phyloP scores from a whole-genome alignment of 2,329 filamentous ascomycete species.

The Penicillium sp. region DNA sequence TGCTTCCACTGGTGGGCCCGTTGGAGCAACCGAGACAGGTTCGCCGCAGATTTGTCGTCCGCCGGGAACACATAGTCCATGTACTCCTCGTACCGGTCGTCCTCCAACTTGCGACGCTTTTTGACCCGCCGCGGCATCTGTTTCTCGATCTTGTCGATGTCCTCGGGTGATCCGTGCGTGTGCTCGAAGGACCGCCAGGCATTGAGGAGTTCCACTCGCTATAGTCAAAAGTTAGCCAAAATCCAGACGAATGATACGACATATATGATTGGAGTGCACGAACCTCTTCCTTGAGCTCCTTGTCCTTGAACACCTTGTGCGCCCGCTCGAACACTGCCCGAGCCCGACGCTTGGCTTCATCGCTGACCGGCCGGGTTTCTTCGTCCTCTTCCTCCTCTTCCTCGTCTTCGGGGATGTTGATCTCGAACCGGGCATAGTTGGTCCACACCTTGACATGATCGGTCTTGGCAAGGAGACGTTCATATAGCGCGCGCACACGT shows the following conservation, averaged over 20 bases:
- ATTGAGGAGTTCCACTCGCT: constrained; percentile 84
- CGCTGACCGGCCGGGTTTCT: constrained; percentile 68
- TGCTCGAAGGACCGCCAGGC: constrained; percentile 92
- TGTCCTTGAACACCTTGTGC: constrained; percentile 83
- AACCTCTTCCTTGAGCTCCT: constrained; percentile 85
- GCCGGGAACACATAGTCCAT: constrained; percentile 96
- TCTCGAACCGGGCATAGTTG: constrained; percentile 97
- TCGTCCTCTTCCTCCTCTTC: constrained; percentile 67
- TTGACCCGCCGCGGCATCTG: constrained; percentile 94
- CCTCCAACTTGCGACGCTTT: constrained; percentile 87
- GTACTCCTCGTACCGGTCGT: constrained; percentile 95
- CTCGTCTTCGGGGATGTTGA: constrained; percentile 80
- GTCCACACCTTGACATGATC: constrained; percentile 99
- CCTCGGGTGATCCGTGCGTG: constrained; percentile 74
- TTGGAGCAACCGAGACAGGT: constrained; percentile 79
- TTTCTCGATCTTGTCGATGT: constrained; percentile 81
- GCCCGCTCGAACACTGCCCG: constrained; percentile 83
- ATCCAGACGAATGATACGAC: neutral
- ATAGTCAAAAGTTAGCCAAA: constrained; percentile 39
- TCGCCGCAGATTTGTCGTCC: constrained; percentile 84
- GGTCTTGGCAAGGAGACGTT: constrained; percentile 90
- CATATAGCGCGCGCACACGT: constrained; percentile 78
- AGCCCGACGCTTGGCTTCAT: constrained; percentile 80
- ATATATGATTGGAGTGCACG: constrained; percentile 22
- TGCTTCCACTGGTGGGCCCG: constrained; percentile 90